A percentile compares a stretch with the other conserved stretches of the same genome.
Evolutionary conservation across 169 alveolate species (phyloP).

Genomic region (Cytauxzoon felis): DNA sequence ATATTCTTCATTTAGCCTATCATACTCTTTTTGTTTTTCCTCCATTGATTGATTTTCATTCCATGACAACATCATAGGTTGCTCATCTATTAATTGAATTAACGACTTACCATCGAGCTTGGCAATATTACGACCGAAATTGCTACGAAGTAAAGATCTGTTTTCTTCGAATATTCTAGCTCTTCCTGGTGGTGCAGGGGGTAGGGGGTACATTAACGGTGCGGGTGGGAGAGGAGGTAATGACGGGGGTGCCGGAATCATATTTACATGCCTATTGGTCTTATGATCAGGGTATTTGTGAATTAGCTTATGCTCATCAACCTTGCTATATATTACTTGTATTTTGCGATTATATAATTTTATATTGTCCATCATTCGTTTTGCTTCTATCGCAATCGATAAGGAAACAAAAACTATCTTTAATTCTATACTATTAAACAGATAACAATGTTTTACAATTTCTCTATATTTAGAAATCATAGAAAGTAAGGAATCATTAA

Average conservation of each 20-base stretch:
- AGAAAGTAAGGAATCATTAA: conserved; percentile 1
- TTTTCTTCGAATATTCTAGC: not conserved
- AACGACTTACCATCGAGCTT: conserved; percentile 37
- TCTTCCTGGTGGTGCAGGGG: not conserved
- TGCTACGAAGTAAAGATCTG: not conserved
- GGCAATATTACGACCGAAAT: conserved; percentile 19
- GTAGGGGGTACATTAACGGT: not conserved
- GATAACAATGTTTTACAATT: conserved; percentile 7
- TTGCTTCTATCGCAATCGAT: conserved; percentile 41
- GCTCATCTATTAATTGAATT: not conserved
- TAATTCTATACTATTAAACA: conserved; percentile 9
- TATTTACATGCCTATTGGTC: too few relatives aligned
- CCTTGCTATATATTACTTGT: conserved; percentile 34
- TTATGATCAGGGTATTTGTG: too few relatives aligned
- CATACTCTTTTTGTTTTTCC: conserved; percentile 42
- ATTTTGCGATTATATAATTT: conserved; percentile 51
- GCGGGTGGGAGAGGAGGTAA: conserved; percentile 16
- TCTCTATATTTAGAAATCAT: not conserved
- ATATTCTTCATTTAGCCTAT: conserved; percentile 16
- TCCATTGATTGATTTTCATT: conserved; percentile 21
- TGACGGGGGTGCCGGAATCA: not conserved
- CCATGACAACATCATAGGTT: conserved; percentile 26
- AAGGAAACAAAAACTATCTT: conserved; percentile 36
- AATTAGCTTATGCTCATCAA: too few relatives aligned
- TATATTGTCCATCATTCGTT: conserved; percentile 14